A percentile compares a stretch with the other conserved stretches of the same genome.
Conservation (phyloP, 225 moss, liverwort and hornwort species). For the Takakia lepidozioides region DNA sequence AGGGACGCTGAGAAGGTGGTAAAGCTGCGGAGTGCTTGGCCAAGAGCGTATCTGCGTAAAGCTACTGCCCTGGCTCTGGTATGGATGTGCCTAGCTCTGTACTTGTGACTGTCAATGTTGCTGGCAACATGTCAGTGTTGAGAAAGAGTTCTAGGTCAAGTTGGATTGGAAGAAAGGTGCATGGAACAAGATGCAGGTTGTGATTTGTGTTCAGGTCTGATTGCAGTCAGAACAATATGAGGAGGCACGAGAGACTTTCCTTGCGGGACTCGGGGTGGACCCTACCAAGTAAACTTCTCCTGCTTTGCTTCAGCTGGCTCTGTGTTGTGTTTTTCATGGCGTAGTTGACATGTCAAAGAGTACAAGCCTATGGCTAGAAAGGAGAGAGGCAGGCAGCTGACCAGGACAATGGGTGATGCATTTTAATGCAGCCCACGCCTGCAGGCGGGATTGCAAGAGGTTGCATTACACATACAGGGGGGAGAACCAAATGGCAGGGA, state of each 20-base stretch:
- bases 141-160: neutral
- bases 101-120: too few species aligned
- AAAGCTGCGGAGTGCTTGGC: slow-evolving; percentile 52
- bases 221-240: slow-evolving; percentile 87
- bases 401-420: too few species aligned
- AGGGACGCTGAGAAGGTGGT: slow-evolving; percentile 85
- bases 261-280: slow-evolving; percentile 70
- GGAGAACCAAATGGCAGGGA: slow-evolving; percentile 28
- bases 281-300: slow-evolving; percentile 45
- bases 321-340: neutral
- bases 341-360: too few species aligned
- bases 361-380: too few species aligned
- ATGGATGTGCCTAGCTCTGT: slow-evolving; percentile 5
- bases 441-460: slow-evolving; percentile 38
- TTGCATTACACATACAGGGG: slow-evolving; percentile 43
- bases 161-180: too few species aligned
- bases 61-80: slow-evolving; percentile 71
- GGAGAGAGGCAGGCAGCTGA: too few species aligned
- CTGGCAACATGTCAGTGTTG: too few species aligned
- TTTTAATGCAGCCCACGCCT: slow-evolving; percentile 25
- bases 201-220: neutral
- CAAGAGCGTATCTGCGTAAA: slow-evolving; percentile 67
- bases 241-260: slow-evolving; percentile 49
- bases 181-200: slow-evolving; percentile 3
- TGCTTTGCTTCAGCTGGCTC: neutral